Percentiles rank a stretch among this genome's conserved stretches.
phyloP scores from a whole-genome alignment of 495 filamentous ascomycete species.

The Echria macrotheca region DNA sequence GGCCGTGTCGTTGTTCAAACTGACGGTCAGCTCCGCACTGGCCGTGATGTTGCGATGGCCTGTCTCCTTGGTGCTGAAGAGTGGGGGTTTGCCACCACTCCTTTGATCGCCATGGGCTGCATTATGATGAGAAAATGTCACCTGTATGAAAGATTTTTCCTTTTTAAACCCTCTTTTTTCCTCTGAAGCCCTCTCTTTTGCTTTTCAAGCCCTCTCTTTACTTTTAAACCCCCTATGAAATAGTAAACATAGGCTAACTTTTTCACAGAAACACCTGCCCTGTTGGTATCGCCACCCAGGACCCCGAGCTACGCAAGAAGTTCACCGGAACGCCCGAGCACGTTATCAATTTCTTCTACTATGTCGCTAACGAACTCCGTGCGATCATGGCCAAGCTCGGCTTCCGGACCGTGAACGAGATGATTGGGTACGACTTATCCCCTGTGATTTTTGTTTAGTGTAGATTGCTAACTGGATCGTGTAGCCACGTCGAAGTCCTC shows the following conservation, averaged over 20 bases:
- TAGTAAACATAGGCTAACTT: conserved; percentile 17
- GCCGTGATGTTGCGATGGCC: conserved; percentile 92
- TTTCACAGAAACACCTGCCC: conserved; percentile 73
- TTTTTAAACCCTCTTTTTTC: background rate
- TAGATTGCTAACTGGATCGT: no score
- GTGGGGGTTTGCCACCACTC: conserved; percentile 97
- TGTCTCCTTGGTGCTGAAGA: conserved; percentile 96
- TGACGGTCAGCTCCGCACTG: conserved; percentile 92
- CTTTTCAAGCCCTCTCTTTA: conserved; percentile 9
- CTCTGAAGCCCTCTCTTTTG: background rate
- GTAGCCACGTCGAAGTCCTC: conserved; percentile 82
- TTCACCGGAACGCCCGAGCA: conserved; percentile 93
- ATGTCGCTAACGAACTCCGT: conserved; percentile 93
- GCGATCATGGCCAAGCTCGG: conserved; percentile 98
- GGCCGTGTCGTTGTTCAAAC: conserved; percentile 97
- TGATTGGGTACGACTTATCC: no score
- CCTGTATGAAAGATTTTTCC: background rate
- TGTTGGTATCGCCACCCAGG: conserved; percentile 95
- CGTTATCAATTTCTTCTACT: conserved; percentile 99
- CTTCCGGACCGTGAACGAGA: conserved; percentile 94
- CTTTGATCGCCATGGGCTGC: conserved; percentile 95
- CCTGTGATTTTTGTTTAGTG: no score
- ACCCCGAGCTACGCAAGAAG: conserved; percentile 90
- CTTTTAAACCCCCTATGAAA: conserved; percentile 7
- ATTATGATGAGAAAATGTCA: conserved; percentile 85